Base-by-base conservation (phyloP, 192 early-diverging fungal genomes). In the Coemansia guatemalensis region DNA sequence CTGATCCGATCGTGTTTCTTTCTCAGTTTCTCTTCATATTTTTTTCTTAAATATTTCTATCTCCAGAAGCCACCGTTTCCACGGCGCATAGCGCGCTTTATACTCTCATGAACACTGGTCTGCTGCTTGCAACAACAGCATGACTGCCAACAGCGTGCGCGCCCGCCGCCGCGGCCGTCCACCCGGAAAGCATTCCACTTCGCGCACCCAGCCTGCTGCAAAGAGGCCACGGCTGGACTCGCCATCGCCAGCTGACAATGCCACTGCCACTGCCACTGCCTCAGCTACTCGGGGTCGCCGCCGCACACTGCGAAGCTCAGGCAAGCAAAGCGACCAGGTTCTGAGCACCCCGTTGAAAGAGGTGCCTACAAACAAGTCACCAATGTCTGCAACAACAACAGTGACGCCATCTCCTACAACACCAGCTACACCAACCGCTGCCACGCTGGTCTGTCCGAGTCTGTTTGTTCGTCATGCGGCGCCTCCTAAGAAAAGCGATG, bases 81-180 rank as follows among this genome's bases (percentile, higher is more conserved):
- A 39, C 35, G 35, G 35, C 35, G 35, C 35, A 39, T 39, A 39
- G 35, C 9, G 35, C 35, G n/a, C 23, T 62, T 41, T 24, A 56
- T 22, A 9, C 24, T 63, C n/a, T 59, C 20, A 39, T 32, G 35
- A 39, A 39, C 35, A 39, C 35, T 39, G 35, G 11, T 3, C 35
- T 39, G 35, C 35, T 12, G 9, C 35, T 39, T 11, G 35, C 9
- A 39, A 39, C 35, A 39, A 39, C 6, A 39, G 2, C 1, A 39
- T 39, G 35, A 39, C 35, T 35, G 70, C 67, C n/a, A 52, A 66
- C 60, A 67, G 26, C 48, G 60, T 59, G 4, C 71, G 76, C 30
- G 71, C 64, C 18, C 52, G 71, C 26, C 60, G 77, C 17, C 71
- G 77, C 22, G 77, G 77, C 2, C 71, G 77, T 14, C 77, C 77